Conservation (phyloP, 2,329 filamentous ascomycete genomes). For the Fusarium acutatum region DNA sequence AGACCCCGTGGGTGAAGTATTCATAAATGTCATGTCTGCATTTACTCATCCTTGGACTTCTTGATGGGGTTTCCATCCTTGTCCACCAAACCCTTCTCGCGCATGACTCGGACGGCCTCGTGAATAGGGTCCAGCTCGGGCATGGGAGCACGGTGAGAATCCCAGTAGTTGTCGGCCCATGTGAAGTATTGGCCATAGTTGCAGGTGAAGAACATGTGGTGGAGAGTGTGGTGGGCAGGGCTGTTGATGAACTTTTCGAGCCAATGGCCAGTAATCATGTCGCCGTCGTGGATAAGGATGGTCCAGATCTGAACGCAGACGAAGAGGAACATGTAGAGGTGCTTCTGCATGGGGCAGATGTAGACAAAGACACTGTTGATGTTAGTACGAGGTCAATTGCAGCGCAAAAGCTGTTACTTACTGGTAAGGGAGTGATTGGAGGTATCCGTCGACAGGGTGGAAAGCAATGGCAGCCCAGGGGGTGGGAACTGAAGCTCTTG, state of each 20-base stretch:
- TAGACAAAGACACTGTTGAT: conserved; percentile 51
- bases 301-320: conserved; percentile 58
- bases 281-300: conserved; percentile 59
- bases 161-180: conserved; percentile 56
- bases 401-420: conserved; percentile 33
- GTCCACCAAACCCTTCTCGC: conserved; percentile 54
- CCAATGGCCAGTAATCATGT: conserved; percentile 58
- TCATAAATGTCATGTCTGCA: not conserved
- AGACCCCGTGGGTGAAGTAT: not conserved
- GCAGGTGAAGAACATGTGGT: conserved; percentile 60
- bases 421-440: conserved; percentile 58
- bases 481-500: conserved; percentile 49
- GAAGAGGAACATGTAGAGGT: conserved; percentile 56
- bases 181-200: conserved; percentile 61
- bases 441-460: conserved; percentile 56
- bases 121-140: conserved; percentile 55
- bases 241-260: conserved; percentile 58
- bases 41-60: conserved; percentile 43
- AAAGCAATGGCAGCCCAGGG: conserved; percentile 58
- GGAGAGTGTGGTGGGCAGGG: conserved; percentile 57
- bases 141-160: conserved; percentile 54
- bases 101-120: conserved; percentile 55
- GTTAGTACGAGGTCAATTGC: not conserved
- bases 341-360: conserved; percentile 56
- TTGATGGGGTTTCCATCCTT: conserved; percentile 52